These are phyloP conservation scores for Thraustochytrium sp. DNA, from an alignment of 352 stramenopile genomes.

Conservation along the genomic window DNA sequence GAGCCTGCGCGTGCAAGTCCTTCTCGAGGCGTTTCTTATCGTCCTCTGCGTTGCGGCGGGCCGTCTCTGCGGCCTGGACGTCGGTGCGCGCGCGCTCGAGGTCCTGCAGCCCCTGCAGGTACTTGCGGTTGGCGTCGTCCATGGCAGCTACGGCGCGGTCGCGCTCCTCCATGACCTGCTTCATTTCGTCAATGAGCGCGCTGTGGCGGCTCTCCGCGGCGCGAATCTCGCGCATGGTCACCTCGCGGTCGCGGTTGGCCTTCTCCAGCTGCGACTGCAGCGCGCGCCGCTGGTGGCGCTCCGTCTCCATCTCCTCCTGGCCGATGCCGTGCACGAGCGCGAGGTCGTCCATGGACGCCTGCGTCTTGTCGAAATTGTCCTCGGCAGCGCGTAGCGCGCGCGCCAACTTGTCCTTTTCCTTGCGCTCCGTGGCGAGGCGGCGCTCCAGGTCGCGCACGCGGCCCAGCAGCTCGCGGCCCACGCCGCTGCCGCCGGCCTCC, in stretches of 20 bases:
- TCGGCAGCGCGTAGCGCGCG: background rate
- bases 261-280: constrained; percentile 15
- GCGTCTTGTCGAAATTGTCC: background rate
- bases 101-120: background rate
- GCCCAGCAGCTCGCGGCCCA: background rate
- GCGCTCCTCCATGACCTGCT: constrained; percentile 40
- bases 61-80: background rate
- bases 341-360: background rate
- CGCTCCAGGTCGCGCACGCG: background rate
- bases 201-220: constrained; percentile 14
- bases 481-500: background rate
- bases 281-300: background rate
- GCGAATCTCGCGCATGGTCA: constrained; percentile 10
- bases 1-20: background rate
- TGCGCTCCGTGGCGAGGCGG: background rate
- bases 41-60: background rate
- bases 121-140: constrained; percentile 31
- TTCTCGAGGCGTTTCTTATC: background rate
- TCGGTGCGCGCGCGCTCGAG: background rate
- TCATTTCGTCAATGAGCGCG: constrained; percentile 35
- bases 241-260: constrained; percentile 25
- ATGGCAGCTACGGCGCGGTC: constrained; percentile 1
- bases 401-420: constrained; percentile 14
- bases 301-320: constrained; percentile 28
- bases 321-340: constrained; percentile 19